Base-by-base conservation (phyloP, 2,329 filamentous ascomycete species). In the Periconia macrospinosa region DNA sequence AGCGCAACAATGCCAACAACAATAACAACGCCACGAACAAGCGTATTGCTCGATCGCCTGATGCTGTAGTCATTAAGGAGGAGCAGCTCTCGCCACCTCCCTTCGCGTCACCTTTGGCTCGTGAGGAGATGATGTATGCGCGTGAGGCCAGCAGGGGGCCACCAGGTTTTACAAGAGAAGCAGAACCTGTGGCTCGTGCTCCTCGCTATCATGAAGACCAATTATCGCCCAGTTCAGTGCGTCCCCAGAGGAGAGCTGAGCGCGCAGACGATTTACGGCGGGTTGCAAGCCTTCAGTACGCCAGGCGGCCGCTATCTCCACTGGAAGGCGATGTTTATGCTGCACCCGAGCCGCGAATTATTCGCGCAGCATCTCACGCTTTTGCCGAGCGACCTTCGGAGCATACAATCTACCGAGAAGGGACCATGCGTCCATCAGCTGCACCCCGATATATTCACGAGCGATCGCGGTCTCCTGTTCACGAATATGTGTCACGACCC, bases 81-180 rank as follows among this genome's bases (percentile, higher is more conserved):
- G 85, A 87, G 64, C 83, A 84, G 8, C 73, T 85, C 17, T 87
- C 85, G 13, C 85, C 85, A 18, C 83, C 82, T 41, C 81, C 82
- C 1, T 82, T 86, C 55, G 71, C 77, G 14, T 61, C 62, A 43
- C 65, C 72, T 20, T 41, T 66, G 35, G 62, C 69, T 9, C 65
- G 67, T 17, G 71, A 78, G 49, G 76, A 79, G 57, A 60, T 75
- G 11, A 59, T 73, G 17, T 70, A 73, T 11, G 69, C 75, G 58
- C 68, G 72, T 40, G 68, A 74, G 27, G 67, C 70, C 48, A 51
- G 50, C 15, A 74, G 76, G 50, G 73, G 73, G 46, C 75, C 75
- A 50, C 77, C 78, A 6, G 74, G 82, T 41, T 81, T 83, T 55
- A 79, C 71, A 49, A 62, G 67, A 49, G 74, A 78, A 27, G 67